These are phyloP conservation scores for Colletotrichum camelliae DNA, from an alignment of 2,329 filamentous ascomycete species.

Conservation along the genomic window DNA sequence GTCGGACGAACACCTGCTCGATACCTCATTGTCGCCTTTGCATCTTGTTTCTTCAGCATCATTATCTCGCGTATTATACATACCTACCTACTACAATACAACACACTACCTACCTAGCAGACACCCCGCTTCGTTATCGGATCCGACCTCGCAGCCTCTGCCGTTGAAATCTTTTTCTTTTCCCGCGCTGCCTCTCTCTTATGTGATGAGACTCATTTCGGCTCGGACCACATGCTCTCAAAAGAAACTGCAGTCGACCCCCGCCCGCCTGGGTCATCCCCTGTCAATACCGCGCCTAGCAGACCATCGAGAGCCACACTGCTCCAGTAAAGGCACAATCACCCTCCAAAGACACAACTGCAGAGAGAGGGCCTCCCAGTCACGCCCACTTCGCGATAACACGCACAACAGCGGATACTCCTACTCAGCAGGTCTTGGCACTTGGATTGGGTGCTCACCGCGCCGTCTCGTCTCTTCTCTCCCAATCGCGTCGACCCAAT, in stretches of 20 bases:
- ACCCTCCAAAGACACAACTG: background rate
- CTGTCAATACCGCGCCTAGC: background rate
- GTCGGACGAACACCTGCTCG: background rate
- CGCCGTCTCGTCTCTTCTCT: background rate
- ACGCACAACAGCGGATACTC: background rate
- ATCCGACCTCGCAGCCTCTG: background rate
- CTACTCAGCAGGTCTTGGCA: background rate
- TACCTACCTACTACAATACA: background rate
- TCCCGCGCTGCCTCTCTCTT: background rate
- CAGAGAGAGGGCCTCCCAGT: background rate
- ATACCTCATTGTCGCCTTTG: background rate
- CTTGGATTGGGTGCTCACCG: background rate
- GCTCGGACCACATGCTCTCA: conserved; percentile 20
- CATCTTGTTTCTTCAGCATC: background rate
- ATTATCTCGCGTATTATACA: background rate
- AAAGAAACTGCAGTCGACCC: conserved; percentile 10
- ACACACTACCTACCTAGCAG: background rate
- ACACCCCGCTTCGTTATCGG: background rate
- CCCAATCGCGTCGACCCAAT: background rate
- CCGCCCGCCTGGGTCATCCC: background rate
- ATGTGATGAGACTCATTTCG: conserved; percentile 17
- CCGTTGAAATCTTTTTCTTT: background rate
- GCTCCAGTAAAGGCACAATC: background rate
- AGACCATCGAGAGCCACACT: background rate
- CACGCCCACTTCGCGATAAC: background rate